A percentile compares a stretch with the other conserved stretches of the same genome.
Evolutionary conservation across 2,329 filamentous ascomycete species (phyloP).

Genomic region (Sporothrix mexicana): DNA sequence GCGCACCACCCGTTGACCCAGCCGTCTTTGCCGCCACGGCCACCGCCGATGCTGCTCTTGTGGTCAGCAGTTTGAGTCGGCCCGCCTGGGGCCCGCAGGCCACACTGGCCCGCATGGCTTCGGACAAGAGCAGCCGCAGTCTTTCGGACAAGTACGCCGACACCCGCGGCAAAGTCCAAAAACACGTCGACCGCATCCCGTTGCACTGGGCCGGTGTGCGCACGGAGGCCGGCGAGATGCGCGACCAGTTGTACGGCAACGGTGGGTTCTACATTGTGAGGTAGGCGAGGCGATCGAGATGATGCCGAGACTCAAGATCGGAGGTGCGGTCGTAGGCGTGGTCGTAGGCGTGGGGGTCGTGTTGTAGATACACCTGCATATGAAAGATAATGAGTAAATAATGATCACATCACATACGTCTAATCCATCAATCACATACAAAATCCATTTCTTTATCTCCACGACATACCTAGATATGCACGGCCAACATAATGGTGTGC

Average conservation of each 20-base stretch:
- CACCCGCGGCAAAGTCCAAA: conserved; percentile 57
- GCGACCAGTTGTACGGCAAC: conserved; percentile 56
- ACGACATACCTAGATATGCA: not conserved
- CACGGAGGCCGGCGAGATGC: conserved; percentile 53
- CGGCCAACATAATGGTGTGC: not conserved
- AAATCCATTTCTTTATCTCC: too few relatives aligned
- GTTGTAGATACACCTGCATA: not conserved
- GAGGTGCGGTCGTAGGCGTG: not conserved
- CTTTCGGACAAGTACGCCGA: conserved; percentile 55
- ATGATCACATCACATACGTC: not conserved
- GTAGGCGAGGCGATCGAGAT: not conserved
- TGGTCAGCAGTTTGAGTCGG: conserved; percentile 55
- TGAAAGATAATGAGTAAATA: conserved; percentile 8
- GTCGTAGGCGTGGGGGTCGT: not conserved
- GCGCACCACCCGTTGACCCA: conserved; percentile 31
- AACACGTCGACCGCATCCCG: conserved; percentile 62
- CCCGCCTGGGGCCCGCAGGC: conserved; percentile 53
- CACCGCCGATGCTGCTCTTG: conserved; percentile 50
- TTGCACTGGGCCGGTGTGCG: conserved; percentile 65
- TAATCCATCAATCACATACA: not conserved
- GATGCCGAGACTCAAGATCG: not conserved
- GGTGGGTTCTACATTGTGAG: conserved; percentile 57
- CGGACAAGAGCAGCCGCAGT: conserved; percentile 50
- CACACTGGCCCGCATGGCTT: conserved; percentile 48
- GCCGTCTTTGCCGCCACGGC: conserved; percentile 43